These are phyloP conservation scores for Xylariaceae sp. DNA, from an alignment of 2,329 filamentous ascomycete genomes.

Conservation along the genomic window DNA sequence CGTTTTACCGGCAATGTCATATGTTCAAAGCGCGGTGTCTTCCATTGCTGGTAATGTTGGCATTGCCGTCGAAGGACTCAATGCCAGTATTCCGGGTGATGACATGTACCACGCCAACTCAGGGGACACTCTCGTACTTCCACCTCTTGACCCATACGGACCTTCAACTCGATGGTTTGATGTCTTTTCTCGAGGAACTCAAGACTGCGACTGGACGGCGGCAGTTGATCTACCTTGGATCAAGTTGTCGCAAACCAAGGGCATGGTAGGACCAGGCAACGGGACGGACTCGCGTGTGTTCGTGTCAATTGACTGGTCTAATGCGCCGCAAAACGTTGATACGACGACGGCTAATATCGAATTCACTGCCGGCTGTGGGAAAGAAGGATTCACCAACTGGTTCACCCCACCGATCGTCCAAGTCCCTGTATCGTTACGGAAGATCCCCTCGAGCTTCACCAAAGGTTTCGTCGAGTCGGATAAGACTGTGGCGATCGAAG, in stretches of 20 bases:
- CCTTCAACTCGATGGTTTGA: constrained; percentile 55
- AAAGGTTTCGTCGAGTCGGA: constrained; percentile 60
- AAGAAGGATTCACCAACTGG: constrained; percentile 29
- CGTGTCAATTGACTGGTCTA: constrained; percentile 52
- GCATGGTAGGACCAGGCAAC: constrained; percentile 44
- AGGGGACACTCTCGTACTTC: constrained; percentile 48
- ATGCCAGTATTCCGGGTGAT: constrained; percentile 63
- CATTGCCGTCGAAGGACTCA: constrained; percentile 58
- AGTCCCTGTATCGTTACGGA: constrained; percentile 49
- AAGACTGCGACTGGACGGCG: constrained; percentile 49
- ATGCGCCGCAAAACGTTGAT: constrained; percentile 33
- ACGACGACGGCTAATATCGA: constrained; percentile 47
- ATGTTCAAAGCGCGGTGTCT: constrained; percentile 52
- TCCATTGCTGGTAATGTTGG: constrained; percentile 59
- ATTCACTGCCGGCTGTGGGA: constrained; percentile 37
- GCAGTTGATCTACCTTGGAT: constrained; percentile 46
- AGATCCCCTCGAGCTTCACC: constrained; percentile 46
- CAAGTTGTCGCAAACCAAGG: constrained; percentile 44
- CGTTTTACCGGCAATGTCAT: constrained; percentile 55
- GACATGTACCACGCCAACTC: constrained; percentile 56
- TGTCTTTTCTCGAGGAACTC: constrained; percentile 54
- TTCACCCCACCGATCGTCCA: constrained; percentile 42
- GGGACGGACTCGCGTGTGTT: constrained; percentile 48
- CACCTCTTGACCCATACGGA: constrained; percentile 55
- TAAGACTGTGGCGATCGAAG: constrained; percentile 51